These are phyloP conservation scores for Hordeum marinum DNA, from an alignment of 176 grass and related monocot species.

Conservation along the genomic window DNA sequence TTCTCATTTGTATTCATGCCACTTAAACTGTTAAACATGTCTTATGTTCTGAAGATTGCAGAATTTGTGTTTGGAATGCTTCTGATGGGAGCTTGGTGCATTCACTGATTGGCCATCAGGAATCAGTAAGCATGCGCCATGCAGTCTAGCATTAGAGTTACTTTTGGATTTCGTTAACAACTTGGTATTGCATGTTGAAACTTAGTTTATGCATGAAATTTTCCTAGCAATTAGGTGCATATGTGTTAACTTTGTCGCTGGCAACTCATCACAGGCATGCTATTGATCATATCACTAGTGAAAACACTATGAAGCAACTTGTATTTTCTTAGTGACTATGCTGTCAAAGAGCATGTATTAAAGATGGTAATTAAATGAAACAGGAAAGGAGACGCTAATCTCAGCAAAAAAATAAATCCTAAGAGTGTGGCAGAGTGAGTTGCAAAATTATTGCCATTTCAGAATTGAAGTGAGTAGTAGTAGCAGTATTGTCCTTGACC, in stretches of 20 bases:
- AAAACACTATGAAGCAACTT: neutral
- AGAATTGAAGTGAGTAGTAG: neutral
- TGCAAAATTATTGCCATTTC: neutral
- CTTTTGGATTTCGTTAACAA: conserved; percentile 5
- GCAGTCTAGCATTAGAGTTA: neutral
- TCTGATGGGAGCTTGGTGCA: conserved; percentile 98
- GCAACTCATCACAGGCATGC: neutral
- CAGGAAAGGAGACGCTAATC: neutral
- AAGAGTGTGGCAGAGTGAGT: too few species aligned
- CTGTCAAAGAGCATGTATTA: neutral
- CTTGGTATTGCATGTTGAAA: conserved; percentile 7
- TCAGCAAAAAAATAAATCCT: neutral
- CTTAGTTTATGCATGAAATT: neutral
- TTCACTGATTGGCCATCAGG: conserved; percentile 94
- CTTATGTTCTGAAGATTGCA: conserved; percentile 70
- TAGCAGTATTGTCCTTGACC: neutral
- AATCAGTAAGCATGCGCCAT: conserved; percentile 59
- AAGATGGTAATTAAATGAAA: conserved; percentile 1
- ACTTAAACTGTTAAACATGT: conserved; percentile 20
- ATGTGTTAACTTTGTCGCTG: neutral
- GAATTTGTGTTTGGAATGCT: conserved; percentile 99
- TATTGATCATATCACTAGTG: neutral
- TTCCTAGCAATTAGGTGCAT: conserved; percentile 8
- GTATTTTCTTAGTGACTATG: neutral
- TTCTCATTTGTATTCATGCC: neutral